Conservation (phyloP, 2,329 filamentous ascomycete species). For the Talaromyces amestolkiae region DNA sequence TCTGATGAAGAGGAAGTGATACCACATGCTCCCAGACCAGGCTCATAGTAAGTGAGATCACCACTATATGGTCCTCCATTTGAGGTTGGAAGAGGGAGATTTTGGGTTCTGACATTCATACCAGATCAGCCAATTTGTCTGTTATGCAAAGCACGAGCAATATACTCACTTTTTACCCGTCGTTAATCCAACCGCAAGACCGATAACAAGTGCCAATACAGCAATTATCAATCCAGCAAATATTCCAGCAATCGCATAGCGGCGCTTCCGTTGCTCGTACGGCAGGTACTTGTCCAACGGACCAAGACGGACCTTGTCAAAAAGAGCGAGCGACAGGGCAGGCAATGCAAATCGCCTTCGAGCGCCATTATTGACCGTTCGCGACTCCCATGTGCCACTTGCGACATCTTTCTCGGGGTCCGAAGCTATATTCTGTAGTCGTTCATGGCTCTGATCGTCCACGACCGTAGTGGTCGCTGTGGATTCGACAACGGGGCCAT, state of each 20-base stretch:
- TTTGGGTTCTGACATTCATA: conserved; percentile 23
- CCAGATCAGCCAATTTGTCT: neutral
- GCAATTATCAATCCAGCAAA: conserved; percentile 19
- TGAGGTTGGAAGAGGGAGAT: conserved; percentile 53
- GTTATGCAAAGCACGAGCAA: neutral
- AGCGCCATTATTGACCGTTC: neutral
- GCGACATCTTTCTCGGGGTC: conserved; percentile 11
- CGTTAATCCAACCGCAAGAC: conserved; percentile 34
- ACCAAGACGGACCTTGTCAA: conserved; percentile 15
- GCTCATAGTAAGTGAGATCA: conserved; percentile 68
- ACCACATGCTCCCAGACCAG: conserved; percentile 69
- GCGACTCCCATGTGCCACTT: neutral
- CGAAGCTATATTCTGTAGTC: neutral
- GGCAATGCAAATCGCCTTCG: neutral
- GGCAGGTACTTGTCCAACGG: conserved; percentile 18
- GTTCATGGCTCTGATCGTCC: conserved; percentile 1
- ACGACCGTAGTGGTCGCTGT: neutral
- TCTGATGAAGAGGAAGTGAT: conserved; percentile 54
- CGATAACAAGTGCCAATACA: conserved; percentile 34
- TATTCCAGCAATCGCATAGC: conserved; percentile 17
- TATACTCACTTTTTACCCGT: conserved; percentile 19
- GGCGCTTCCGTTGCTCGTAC: conserved; percentile 19
- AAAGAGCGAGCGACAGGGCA: conserved; percentile 3
- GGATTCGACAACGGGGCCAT: neutral
- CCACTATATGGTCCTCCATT: conserved; percentile 56